Conservation (phyloP, 495 filamentous ascomycete genomes). For the Penicillium herquei region DNA sequence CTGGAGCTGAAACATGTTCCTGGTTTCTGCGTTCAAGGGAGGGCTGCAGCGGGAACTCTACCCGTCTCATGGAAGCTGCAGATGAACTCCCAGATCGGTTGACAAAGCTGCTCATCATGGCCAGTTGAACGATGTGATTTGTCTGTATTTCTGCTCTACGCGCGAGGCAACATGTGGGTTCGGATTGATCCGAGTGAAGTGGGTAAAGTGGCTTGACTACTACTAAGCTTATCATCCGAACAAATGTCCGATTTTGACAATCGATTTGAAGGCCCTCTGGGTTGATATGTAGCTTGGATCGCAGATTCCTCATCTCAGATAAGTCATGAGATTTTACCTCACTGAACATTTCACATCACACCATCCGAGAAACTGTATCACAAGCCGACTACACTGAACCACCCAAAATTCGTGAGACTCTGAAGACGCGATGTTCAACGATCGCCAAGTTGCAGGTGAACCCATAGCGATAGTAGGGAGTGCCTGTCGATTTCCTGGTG, state of each 20-base stretch:
- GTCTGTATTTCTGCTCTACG: background rate
- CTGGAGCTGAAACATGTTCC: background rate
- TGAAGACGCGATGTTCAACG: slow-evolving; percentile 5
- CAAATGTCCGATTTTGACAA: background rate
- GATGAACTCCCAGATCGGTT: background rate
- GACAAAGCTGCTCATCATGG: background rate
- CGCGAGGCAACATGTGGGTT: background rate
- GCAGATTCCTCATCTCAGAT: background rate
- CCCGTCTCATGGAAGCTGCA: background rate
- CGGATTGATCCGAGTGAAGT: background rate
- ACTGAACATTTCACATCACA: background rate
- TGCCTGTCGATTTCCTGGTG: slow-evolving; percentile 55
- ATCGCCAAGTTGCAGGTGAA: slow-evolving; percentile 14
- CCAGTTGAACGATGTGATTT: slow-evolving; percentile 6
- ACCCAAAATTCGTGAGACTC: slow-evolving; percentile 8
- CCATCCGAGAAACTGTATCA: background rate
- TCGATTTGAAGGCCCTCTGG: background rate
- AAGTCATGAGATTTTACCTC: background rate
- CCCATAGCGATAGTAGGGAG: slow-evolving; percentile 49
- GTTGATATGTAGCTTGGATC: background rate
- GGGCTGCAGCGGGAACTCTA: background rate
- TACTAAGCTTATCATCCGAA: slow-evolving; percentile 1
- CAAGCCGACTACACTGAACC: slow-evolving; percentile 4
- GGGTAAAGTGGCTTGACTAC: background rate
- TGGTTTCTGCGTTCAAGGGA: background rate